A percentile compares a stretch with the other conserved stretches of the same genome.
Evolutionary conservation across 805 yeast species (phyloP).

Genomic region (Metschnikowia rubicola): DNA sequence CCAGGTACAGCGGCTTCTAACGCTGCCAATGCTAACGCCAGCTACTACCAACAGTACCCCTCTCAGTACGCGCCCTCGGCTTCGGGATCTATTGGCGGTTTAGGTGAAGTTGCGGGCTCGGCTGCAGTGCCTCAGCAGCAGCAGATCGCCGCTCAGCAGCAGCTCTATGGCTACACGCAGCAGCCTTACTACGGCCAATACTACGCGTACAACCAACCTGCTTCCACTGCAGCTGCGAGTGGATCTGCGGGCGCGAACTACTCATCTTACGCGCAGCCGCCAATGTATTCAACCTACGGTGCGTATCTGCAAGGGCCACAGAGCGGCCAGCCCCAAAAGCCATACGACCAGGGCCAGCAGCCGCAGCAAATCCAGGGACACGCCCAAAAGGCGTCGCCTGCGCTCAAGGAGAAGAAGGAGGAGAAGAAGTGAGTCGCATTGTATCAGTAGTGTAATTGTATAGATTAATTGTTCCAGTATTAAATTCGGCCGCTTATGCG

Average conservation of each 20-base stretch:
- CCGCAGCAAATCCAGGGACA: constrained; percentile 11
- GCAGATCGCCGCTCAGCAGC: constrained; percentile 14
- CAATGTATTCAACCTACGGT: constrained; percentile 15
- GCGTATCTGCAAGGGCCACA: constrained; percentile 15
- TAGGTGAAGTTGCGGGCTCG: constrained; percentile 8
- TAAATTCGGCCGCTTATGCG: too few species aligned
- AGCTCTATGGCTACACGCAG: constrained; percentile 19
- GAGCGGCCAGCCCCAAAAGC: constrained; percentile 13
- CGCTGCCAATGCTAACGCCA: constrained; percentile 4
- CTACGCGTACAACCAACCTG: constrained; percentile 41
- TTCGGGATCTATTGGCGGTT: constrained; percentile 4
- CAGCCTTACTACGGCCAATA: constrained; percentile 36
- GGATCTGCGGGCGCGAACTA: constrained; percentile 11
- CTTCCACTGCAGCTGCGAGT: constrained; percentile 5
- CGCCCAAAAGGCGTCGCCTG: constrained; percentile 14
- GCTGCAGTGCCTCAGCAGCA: constrained; percentile 11
- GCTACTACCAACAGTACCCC: constrained; percentile 19
- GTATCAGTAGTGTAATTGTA: constrained; percentile 13
- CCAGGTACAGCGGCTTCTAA: constrained; percentile 5
- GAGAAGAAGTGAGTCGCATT: constrained; percentile 13
- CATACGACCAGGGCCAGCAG: constrained; percentile 13
- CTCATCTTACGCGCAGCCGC: constrained; percentile 18
- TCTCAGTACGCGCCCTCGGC: constrained; percentile 15
- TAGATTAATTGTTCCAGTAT: constrained; percentile 4
- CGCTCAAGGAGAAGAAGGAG: constrained; percentile 16